Evolutionary conservation across 257 asterid genomes (phyloP).

Genomic region (Verbena officinalis): DNA sequence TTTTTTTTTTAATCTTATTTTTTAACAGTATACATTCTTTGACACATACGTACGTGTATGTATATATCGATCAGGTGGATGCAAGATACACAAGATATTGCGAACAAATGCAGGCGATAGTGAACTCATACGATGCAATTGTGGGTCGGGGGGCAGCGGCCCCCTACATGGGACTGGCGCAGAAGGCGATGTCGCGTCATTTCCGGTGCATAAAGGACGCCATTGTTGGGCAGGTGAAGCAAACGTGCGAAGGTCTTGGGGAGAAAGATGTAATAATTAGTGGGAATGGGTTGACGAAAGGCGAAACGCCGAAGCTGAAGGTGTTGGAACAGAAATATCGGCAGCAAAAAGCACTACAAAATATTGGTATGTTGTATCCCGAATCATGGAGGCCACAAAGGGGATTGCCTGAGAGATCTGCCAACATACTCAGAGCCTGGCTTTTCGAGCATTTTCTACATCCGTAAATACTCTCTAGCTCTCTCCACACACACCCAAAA

Average conservation of each 20-base stretch:
- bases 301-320: slow-evolving; percentile 54
- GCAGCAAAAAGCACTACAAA: slow-evolving; percentile 52
- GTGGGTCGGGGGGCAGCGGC: slow-evolving; percentile 51
- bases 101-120: slow-evolving; percentile 56
- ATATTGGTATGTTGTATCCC: slow-evolving; percentile 53
- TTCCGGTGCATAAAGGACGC: slow-evolving; percentile 58
- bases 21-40: no score
- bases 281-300: slow-evolving; percentile 48
- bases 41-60: no score
- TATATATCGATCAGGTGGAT: slow-evolving; percentile 34
- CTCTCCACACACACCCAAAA: no score
- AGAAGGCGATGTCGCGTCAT: slow-evolving; percentile 63
- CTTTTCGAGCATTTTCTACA: slow-evolving; percentile 63
- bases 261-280: slow-evolving; percentile 46
- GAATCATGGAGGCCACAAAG: slow-evolving; percentile 66
- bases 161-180: slow-evolving; percentile 50
- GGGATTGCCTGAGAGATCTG: slow-evolving; percentile 65
- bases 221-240: slow-evolving; percentile 43
- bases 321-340: slow-evolving; percentile 49
- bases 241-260: slow-evolving; percentile 45
- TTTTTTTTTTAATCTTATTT: no score
- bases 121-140: slow-evolving; percentile 43
- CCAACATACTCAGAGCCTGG: slow-evolving; percentile 55
- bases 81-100: slow-evolving; percentile 52
- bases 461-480: slow-evolving; percentile 41